These are phyloP conservation scores for Actinomortierella ambigua DNA, from an alignment of 371 early-diverging fungal species.

Conservation along the genomic window DNA sequence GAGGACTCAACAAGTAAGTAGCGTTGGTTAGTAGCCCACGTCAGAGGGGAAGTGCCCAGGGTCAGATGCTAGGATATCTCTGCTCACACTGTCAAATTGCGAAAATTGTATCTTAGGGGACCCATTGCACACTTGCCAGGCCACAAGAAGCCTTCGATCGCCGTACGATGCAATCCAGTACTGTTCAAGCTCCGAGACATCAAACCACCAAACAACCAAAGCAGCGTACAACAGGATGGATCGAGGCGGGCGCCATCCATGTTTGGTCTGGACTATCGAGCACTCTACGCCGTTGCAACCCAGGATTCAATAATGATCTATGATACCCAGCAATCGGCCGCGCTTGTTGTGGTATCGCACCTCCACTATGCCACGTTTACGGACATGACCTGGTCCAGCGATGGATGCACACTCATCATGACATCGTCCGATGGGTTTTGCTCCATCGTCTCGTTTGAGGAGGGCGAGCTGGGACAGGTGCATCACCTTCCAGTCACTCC, in stretches of 20 bases:
- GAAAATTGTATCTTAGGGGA: conserved; percentile 47
- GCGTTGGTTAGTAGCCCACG: conserved; percentile 1
- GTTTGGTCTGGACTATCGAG: conserved; percentile 73
- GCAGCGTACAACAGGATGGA: conserved; percentile 5
- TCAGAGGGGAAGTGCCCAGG: no score
- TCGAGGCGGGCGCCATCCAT: conserved; percentile 16
- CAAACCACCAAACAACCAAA: conserved; percentile 4
- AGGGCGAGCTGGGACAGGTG: conserved; percentile 59
- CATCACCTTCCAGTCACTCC: conserved; percentile 24
- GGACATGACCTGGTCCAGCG: conserved; percentile 86
- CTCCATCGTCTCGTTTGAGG: conserved; percentile 78
- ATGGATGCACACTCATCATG: conserved; percentile 76
- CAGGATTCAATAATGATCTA: conserved; percentile 87
- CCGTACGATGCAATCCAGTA: conserved; percentile 76
- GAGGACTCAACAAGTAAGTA: conserved; percentile 49
- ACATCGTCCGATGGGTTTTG: conserved; percentile 92
- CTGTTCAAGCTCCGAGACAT: conserved; percentile 50
- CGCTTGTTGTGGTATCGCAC: conserved; percentile 77
- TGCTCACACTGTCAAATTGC: not conserved
- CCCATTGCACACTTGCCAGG: conserved; percentile 76
- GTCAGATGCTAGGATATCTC: no score
- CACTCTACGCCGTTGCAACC: conserved; percentile 86
- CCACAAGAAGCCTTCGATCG: conserved; percentile 80
- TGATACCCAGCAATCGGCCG: conserved; percentile 78
- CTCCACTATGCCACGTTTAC: conserved; percentile 92